phyloP scores from a whole-genome alignment of 2,329 filamentous ascomycete genomes.

The Pseudonectria foliicola region DNA sequence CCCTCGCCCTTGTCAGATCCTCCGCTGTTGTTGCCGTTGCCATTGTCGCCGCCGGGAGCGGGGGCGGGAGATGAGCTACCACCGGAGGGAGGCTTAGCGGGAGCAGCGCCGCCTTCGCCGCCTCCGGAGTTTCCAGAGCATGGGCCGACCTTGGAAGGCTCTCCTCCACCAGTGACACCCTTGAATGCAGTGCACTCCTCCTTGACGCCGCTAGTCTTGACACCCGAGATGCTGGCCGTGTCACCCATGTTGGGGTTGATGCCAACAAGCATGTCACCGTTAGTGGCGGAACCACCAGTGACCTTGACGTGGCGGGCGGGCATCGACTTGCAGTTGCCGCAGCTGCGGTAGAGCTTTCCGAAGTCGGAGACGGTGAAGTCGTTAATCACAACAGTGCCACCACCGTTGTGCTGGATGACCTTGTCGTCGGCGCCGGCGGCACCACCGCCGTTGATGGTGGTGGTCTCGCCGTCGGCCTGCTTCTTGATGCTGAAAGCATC shows the following conservation, averaged over 20 bases:
- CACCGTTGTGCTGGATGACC: slow-evolving; percentile 40
- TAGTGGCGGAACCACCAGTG: slow-evolving; percentile 29
- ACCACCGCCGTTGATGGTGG: slow-evolving; percentile 39
- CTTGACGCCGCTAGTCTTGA: slow-evolving; percentile 11
- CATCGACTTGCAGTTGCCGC: slow-evolving; percentile 34
- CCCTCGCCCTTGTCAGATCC: no score
- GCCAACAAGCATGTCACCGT: slow-evolving; percentile 33
- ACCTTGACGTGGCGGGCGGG: slow-evolving; percentile 37
- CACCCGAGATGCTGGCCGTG: slow-evolving; percentile 20
- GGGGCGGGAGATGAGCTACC: no score
- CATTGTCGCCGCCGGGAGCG: no score
- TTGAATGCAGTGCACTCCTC: slow-evolving; percentile 16
- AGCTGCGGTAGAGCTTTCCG: slow-evolving; percentile 42
- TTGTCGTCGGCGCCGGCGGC: slow-evolving; percentile 40
- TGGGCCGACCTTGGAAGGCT: slow-evolving; percentile 18
- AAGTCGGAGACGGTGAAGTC: slow-evolving; percentile 38
- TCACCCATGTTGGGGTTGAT: slow-evolving; percentile 36
- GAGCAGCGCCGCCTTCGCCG: not conserved
- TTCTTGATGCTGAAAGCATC: slow-evolving; percentile 32
- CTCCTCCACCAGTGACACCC: slow-evolving; percentile 19
- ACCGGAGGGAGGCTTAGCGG: no score
- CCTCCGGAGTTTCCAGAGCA: slow-evolving; percentile 9
- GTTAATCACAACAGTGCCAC: slow-evolving; percentile 33
- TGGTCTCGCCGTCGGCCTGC: slow-evolving; percentile 15
- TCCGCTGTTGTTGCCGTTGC: no score